Conservation (phyloP, 495 filamentous ascomycete species). For the Neurospora cerealis region DNA sequence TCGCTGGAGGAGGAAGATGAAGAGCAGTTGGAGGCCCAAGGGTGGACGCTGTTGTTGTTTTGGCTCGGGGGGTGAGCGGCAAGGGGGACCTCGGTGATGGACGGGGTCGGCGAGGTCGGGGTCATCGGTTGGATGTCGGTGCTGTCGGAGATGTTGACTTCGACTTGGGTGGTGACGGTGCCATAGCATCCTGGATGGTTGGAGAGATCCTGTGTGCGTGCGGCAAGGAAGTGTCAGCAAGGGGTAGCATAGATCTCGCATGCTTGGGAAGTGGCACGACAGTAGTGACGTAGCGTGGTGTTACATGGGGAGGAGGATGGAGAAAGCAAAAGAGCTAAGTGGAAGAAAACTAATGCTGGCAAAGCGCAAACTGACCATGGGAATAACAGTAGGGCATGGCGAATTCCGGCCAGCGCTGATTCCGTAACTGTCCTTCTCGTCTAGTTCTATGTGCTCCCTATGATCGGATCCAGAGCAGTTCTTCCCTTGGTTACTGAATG, state of each 20-base stretch:
- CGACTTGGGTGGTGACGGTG: conserved; percentile 29
- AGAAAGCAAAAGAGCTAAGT: not conserved
- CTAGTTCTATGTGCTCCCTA: conserved; percentile 3
- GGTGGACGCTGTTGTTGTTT: conserved; percentile 3
- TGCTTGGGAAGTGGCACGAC: not conserved
- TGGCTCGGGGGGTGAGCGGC: conserved; percentile 3
- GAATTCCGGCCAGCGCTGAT: not conserved
- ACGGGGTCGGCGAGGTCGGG: conserved; percentile 9
- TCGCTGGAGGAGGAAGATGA: conserved; percentile 3
- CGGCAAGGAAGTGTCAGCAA: not conserved
- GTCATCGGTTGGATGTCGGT: conserved; percentile 6
- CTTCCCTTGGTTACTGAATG: conserved; percentile 26
- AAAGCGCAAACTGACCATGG: not conserved
- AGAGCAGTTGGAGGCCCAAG: conserved; percentile 6
- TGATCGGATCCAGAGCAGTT: conserved; percentile 13
- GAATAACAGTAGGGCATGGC: not conserved
- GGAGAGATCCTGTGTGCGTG: not conserved
- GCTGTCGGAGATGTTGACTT: conserved; percentile 19
- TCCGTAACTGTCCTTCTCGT: not conserved
- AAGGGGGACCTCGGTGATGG: conserved; percentile 1
- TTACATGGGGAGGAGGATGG: not conserved
- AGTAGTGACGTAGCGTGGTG: conserved; percentile 4
- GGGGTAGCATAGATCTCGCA: not conserved
- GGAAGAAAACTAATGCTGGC: not conserved
- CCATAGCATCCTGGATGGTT: conserved; percentile 15